A percentile compares a stretch with the other conserved stretches of the same genome.
phyloP scores from a whole-genome alignment of 768 basidiomycete genomes.

The Collybia mongolica region DNA sequence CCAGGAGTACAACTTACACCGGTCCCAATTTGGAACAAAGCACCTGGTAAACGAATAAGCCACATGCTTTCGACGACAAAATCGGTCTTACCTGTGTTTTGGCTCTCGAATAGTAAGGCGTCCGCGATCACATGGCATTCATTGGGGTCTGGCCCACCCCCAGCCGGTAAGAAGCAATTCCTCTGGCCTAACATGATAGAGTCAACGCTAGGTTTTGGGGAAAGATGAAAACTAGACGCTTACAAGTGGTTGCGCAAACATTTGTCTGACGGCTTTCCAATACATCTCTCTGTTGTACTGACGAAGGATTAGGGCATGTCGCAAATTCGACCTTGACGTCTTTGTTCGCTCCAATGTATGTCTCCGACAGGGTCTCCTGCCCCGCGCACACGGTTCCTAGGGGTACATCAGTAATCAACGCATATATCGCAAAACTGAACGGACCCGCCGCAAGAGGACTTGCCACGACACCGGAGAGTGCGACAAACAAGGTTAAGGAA shows the following conservation, averaged over 20 bases:
- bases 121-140: conserved; percentile 6
- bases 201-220: neutral
- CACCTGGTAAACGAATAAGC: neutral
- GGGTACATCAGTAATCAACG: neutral
- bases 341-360: neutral
- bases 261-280: neutral
- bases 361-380: neutral
- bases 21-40: neutral
- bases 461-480: neutral
- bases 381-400: neutral
- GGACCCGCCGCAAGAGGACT: neutral
- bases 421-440: neutral
- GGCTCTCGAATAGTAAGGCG: neutral
- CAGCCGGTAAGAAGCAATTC: conserved; percentile 1
- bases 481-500: neutral
- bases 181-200: neutral
- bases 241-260: conserved; percentile 1
- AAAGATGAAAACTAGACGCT: neutral
- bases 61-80: neutral
- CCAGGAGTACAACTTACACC: too few species aligned
- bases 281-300: too few species aligned
- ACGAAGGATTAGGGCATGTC: neutral
- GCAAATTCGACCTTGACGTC: neutral
- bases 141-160: conserved; percentile 3
- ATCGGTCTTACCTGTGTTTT: neutral